These are phyloP conservation scores for Aureobasidium musti DNA, from an alignment of 2,329 filamentous ascomycete genomes.

Conservation along the genomic window DNA sequence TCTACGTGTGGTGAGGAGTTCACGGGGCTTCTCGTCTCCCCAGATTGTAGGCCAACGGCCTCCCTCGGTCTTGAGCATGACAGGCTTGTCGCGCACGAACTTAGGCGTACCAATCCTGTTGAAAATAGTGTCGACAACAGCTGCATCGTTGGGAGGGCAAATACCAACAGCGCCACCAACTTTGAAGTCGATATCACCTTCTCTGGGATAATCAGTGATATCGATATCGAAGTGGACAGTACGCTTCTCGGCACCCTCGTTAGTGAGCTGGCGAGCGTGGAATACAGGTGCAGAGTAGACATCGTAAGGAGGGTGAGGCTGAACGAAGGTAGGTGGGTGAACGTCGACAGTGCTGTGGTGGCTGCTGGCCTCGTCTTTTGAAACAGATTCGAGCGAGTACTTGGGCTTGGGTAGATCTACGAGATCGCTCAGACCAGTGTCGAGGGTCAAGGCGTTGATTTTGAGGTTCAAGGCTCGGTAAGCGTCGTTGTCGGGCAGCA, in stretches of 20 bases:
- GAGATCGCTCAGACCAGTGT: constrained; percentile 69
- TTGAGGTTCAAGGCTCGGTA: constrained; percentile 77
- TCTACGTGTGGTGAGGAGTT: constrained; percentile 84
- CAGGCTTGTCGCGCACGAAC: constrained; percentile 79
- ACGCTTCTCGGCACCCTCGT: constrained; percentile 86
- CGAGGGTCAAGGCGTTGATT: constrained; percentile 69
- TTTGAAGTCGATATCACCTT: constrained; percentile 86
- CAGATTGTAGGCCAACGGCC: constrained; percentile 98
- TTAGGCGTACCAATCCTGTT: constrained; percentile 78
- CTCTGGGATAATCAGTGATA: constrained; percentile 87
- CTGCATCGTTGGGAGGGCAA: constrained; percentile 79
- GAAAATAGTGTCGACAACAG: constrained; percentile 79
- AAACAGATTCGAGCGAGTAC: constrained; percentile 56
- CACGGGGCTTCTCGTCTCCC: constrained; percentile 83
- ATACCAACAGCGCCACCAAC: constrained; percentile 95
- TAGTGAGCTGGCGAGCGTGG: constrained; percentile 82
- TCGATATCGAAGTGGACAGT: constrained; percentile 98
- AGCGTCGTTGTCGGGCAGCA: constrained; percentile 76
- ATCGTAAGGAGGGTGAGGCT: constrained; percentile 90
- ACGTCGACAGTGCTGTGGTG: constrained; percentile 48
- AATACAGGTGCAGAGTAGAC: constrained; percentile 89
- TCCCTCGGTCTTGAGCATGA: constrained; percentile 73
- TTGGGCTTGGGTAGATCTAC: constrained; percentile 73
- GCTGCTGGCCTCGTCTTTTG: constrained; percentile 47
- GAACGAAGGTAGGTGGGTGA: constrained; percentile 85